phyloP scores from a whole-genome alignment of 805 yeast genomes.

The Metschnikowia cubensis region DNA sequence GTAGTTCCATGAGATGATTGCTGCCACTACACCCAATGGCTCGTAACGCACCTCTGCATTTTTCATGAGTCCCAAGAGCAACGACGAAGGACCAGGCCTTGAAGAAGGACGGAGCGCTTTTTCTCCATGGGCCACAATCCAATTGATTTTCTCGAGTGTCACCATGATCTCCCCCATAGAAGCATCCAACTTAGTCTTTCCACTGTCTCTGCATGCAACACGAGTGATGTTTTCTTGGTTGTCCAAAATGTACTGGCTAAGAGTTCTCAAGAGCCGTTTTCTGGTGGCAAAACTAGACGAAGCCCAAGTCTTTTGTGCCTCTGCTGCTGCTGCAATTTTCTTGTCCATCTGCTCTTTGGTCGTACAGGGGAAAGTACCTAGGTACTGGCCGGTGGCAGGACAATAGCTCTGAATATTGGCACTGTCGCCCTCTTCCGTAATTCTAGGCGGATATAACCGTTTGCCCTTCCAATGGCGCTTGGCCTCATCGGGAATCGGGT shows the following conservation, averaged over 20 bases:
- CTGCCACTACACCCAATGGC: slow-evolving; percentile 85
- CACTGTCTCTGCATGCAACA: slow-evolving; percentile 94
- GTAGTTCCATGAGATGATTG: slow-evolving; percentile 94
- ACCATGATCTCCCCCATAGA: slow-evolving; percentile 95
- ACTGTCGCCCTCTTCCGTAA: slow-evolving; percentile 59
- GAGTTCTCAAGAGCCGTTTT: slow-evolving; percentile 64
- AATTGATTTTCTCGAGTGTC: slow-evolving; percentile 84
- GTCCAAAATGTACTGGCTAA: slow-evolving; percentile 65
- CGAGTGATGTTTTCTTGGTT: slow-evolving; percentile 86
- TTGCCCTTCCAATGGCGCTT: slow-evolving; percentile 91
- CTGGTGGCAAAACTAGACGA: slow-evolving; percentile 60
- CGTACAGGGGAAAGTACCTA: slow-evolving; percentile 68
- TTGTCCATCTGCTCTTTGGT: slow-evolving; percentile 68
- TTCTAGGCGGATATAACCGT: slow-evolving; percentile 56
- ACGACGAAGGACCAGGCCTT: slow-evolving; percentile 84
- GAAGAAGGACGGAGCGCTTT: slow-evolving; percentile 60
- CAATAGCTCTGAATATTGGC: slow-evolving; percentile 76
- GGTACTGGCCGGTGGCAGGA: slow-evolving; percentile 91
- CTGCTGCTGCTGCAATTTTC: slow-evolving; percentile 48
- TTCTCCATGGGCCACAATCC: slow-evolving; percentile 87
- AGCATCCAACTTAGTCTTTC: slow-evolving; percentile 94
- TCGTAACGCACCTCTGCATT: slow-evolving; percentile 92
- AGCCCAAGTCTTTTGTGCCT: slow-evolving; percentile 52
- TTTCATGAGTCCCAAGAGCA: slow-evolving; percentile 77
- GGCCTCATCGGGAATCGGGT: slow-evolving; percentile 70